Base-by-base conservation (phyloP, 805 yeast genomes). In the Saturnispora zaruensis region DNA sequence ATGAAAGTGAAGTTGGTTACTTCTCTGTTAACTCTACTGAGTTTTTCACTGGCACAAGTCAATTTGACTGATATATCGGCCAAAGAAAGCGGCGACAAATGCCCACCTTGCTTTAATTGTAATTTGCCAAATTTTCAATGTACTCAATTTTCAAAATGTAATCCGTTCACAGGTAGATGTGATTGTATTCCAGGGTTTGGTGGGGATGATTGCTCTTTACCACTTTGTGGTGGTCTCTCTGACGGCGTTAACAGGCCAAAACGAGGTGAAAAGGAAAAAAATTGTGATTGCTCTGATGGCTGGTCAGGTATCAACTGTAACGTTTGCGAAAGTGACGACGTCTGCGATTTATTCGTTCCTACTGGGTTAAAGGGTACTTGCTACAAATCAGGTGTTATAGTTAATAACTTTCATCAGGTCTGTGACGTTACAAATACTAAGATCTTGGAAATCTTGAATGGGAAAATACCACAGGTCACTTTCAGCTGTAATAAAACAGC, bases 221-320 rank as follows among this genome's bases (percentile, higher is more conserved):
- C 99, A 0, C 65, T 78, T 33, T 93, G 99, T 71, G 99, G 98
- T 1, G 74, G 87, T 0, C 71, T 90, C 16, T 66, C 81, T 0
- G 81, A 79, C 53, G 89, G 86, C 32, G 69, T 70, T 41, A 62
- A 65, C 36, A 74, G 98, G 51, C 96, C 96, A 0, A 57, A 75
- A 11, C 71, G 93, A 60, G 67, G 77, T 5, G 57, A 40, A 14
- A 69, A 69, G 21, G 76, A 74, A 13, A 66, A 73, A 1, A 57
- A 72, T 0, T 93, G 99, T 67, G 70, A 70, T 0, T 91, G 99
- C 68, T 76, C 77, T 45, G 74, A 73, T 3, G 99, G 99, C 3
- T 93, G 99, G 99, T 70, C 72, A 4, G 98, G 99, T 41, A 84
- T 93, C 61, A 93, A 93, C 62, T 93, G 99, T 74, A 93, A 86